These are phyloP conservation scores for Crithidia expoeki DNA, from an alignment of 208 protist species.

Conservation along the genomic window DNA sequence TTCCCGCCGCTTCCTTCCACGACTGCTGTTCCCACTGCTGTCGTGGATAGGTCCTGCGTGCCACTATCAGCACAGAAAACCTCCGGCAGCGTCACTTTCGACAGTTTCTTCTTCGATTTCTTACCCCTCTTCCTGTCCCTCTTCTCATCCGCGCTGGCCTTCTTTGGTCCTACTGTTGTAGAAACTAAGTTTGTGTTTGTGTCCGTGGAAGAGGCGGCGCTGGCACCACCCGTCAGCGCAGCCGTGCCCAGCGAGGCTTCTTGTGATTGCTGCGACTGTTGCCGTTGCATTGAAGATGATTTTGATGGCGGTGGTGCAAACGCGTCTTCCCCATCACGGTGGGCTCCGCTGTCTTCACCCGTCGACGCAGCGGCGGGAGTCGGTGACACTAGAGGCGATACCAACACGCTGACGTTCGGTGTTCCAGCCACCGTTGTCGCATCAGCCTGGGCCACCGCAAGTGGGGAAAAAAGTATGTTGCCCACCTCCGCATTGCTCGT, in stretches of 20 bases:
- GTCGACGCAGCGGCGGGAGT: neutral
- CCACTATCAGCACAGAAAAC: neutral
- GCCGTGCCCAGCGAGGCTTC: neutral
- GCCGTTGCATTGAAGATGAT: neutral
- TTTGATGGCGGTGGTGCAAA: neutral
- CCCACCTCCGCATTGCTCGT: neutral
- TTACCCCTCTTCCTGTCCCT: neutral
- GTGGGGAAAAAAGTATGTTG: neutral
- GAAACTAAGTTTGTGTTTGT: neutral
- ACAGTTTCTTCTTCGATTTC: neutral
- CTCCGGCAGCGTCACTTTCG: neutral
- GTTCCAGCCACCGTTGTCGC: neutral
- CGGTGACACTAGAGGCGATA: neutral
- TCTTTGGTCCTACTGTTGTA: neutral
- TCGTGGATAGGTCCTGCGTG: neutral
- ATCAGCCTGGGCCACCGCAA: neutral
- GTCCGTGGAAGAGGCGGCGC: neutral
- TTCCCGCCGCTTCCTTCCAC: neutral
- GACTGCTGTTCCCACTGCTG: neutral
- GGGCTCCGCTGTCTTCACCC: neutral
- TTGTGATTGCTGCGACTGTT: neutral
- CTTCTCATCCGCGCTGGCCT: neutral
- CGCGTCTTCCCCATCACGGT: slow-evolving; percentile 2
- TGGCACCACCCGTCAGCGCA: neutral
- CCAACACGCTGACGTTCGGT: neutral